Evolutionary conservation across 495 filamentous ascomycete species (phyloP), one percentile per base, ranked within the genome.

Genomic region (Penicillium paradoxum): DNA sequence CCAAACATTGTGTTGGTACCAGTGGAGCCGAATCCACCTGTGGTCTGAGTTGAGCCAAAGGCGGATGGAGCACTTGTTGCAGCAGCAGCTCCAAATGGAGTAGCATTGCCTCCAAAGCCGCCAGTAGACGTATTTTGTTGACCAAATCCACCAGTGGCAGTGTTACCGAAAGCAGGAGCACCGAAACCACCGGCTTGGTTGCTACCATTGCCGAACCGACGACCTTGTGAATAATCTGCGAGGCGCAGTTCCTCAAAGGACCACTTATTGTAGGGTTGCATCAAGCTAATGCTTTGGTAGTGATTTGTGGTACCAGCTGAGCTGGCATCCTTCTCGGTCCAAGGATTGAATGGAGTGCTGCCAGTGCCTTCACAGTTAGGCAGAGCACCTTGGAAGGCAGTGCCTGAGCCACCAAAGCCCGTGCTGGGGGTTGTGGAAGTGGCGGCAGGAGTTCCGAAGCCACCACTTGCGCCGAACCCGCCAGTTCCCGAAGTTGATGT

Each of bases 231-330:
- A 70, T 97, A 98, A 71, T 98, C 93, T 30, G 81, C 89, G 49
- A 95, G 68, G 62, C 93, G 82, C 40, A 98, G 70, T 68, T 98
- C 93, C 62, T 98, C 93, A 32, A 88, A 82, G 4, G 90, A 96
- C 69, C 82, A 96, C 55, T 90, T 91, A 65, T 81, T 82, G 71
- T 96, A 97, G 0, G 89, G 82, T 41, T 83, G 84, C 78, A 87
- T 86, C 58, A 96, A 95, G 13, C 82, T 81, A 55, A 98, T 87
- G 58, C 85, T 96, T 66, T 97, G 92, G 64, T 84, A 98, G 21
- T 87, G 79, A 63, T 87, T 89, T 46, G 76, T 85, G 38, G 77
- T 73, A 29, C 64, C 79, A 5, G 73, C 73, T 10, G 40, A 25
- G 19, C 54, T 66, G 50, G 68, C 68, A 58, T 98, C 95, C 64